phyloP scores from a whole-genome alignment of 1,284 basidiomycete species.

The Vanrija sp. region DNA sequence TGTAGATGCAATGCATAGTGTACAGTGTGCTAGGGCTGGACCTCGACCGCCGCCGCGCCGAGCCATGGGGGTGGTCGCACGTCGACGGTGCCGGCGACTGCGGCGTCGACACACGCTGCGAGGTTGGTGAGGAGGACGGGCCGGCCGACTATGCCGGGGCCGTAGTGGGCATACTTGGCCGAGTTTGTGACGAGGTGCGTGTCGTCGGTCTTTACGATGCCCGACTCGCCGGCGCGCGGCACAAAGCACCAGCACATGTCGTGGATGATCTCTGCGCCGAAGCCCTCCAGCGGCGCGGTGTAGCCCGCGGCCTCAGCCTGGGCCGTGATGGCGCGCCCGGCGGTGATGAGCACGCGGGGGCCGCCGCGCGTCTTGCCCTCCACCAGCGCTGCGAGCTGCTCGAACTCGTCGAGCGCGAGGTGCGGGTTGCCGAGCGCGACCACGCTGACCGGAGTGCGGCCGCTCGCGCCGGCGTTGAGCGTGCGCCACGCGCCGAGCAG shows the following conservation, averaged over 20 bases:
- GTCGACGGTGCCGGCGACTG: background rate
- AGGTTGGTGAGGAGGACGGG: slow-evolving; percentile 6
- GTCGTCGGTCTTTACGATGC: background rate
- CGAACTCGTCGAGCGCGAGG: slow-evolving; percentile 10
- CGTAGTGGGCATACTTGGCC: slow-evolving; percentile 16
- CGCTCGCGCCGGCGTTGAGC: slow-evolving; percentile 3
- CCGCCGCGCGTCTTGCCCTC: background rate
- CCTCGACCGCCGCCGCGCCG: too few relatives aligned
- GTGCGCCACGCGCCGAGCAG: slow-evolving; percentile 1
- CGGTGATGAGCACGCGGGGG: slow-evolving; percentile 2
- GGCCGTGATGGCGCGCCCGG: background rate
- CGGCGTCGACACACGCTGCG: slow-evolving; percentile 4
- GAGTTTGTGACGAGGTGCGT: slow-evolving; percentile 6
- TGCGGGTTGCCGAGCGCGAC: slow-evolving; percentile 14
- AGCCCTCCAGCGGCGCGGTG: background rate
- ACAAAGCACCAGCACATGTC: slow-evolving; percentile 17
- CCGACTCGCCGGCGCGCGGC: background rate
- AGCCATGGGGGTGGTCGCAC: too few relatives aligned
- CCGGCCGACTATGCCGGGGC: slow-evolving; percentile 1
- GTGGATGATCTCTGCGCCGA: slow-evolving; percentile 5
- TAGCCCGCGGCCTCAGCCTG: slow-evolving; percentile 3
- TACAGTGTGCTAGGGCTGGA: too few relatives aligned
- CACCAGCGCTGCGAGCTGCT: slow-evolving; percentile 2
- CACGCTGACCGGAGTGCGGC: slow-evolving; percentile 3
- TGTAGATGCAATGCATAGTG: too few relatives aligned